Conservation (phyloP, 495 filamentous ascomycete species). For the Pyrenula aspistea region DNA sequence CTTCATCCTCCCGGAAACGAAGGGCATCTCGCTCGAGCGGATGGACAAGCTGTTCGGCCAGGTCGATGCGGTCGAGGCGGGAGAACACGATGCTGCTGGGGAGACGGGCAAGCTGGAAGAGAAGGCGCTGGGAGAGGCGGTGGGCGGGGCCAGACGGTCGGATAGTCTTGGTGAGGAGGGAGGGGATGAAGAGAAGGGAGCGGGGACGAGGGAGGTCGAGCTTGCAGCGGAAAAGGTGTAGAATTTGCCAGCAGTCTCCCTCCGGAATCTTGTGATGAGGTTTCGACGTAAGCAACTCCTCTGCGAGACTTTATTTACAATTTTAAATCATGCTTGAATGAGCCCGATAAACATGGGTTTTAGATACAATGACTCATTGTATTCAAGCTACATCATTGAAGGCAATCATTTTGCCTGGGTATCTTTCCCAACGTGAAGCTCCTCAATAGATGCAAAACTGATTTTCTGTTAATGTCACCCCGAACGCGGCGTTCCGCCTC, state of each 20-base stretch:
- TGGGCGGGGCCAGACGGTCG: not conserved
- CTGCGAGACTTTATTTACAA: too few species aligned
- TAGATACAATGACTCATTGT: too few species aligned
- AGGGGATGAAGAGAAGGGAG: not conserved
- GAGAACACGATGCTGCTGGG: constrained; percentile 14
- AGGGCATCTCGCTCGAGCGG: constrained; percentile 13
- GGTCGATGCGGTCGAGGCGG: constrained; percentile 20
- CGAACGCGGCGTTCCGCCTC: constrained; percentile 12
- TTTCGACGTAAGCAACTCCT: too few species aligned
- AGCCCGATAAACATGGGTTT: too few species aligned
- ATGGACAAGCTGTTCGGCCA: constrained; percentile 27
- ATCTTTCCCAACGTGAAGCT: too few species aligned
- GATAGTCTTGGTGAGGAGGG: not conserved
- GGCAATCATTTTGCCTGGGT: too few species aligned
- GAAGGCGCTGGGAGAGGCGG: constrained; percentile 1
- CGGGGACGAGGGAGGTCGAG: not conserved
- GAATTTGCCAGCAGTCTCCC: too few species aligned
- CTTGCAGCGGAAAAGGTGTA: not conserved
- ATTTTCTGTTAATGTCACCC: too few species aligned
- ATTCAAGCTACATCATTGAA: too few species aligned
- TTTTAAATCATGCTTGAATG: too few species aligned
- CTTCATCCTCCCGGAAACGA: constrained; percentile 15
- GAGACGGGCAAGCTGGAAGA: constrained; percentile 9
- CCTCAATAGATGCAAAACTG: too few species aligned
- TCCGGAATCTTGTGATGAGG: too few species aligned